Evolutionary conservation across 176 grass and related monocot genomes (phyloP), one percentile per base, ranked within the genome.

Genomic region (Hsuehochloa calcarea): DNA sequence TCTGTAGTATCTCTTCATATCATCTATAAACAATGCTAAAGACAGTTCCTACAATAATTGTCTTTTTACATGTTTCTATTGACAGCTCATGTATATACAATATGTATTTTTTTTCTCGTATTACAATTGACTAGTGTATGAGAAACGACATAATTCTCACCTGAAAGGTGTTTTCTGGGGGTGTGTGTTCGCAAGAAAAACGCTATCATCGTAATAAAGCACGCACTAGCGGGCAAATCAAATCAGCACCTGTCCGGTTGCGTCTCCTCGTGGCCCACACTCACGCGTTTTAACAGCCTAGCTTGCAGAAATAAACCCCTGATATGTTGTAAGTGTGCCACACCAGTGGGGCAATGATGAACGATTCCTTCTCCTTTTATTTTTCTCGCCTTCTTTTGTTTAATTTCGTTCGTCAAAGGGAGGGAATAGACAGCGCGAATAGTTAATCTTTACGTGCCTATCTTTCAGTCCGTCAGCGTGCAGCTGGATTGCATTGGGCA

Each of bases 241-340:
- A 58, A 35, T 90, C 70, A 70, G 39, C 75, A 26, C 44, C 31
- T 3, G 52, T 16, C 47, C 25, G 40, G 56, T 70, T 70, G 71
- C 83, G 71, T 62, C 41, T 70, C 6, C 7, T 47, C 34, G 55
- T 86, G 75, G 82, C 62, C 77, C 51, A 84, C 29, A 5, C 78
- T 23, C 37, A 92, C 92, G 92, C 92, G 90, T 89, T 90, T 94
- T 88, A 79, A 90, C 92, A 94, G 92, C 90, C 77, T 85, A 87
- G 89, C 85, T 84, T 39, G 50, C 16, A 60, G 40, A 59, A 77
- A 44, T 35, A 34, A 67, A 68, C 10, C 50, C 39, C 19, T 26
- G 86, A 61, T 60, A 8, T 45, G 65, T 65, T 62, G 74, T 20
- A 41, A 35, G 65, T 62, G 15, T 63, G 62, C 65, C 45, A 20